Evolutionary conservation across 306 rosid species (phyloP).

Genomic region (Acacia melanoxylon): DNA sequence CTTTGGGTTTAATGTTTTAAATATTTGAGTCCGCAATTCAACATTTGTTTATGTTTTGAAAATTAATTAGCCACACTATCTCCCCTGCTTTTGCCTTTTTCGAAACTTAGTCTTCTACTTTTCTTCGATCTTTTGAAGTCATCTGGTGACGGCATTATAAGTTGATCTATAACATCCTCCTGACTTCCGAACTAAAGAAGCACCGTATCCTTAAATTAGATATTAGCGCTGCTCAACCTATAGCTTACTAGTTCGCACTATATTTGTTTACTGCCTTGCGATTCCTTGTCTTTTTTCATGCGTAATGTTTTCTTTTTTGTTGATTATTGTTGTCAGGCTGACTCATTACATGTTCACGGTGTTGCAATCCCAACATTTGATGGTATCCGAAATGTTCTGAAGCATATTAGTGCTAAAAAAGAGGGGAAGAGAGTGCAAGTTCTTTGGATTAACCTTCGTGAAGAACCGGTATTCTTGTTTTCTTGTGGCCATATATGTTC

Average conservation of each 20-base stretch:
- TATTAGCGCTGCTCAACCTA: not conserved
- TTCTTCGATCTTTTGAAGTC: not conserved
- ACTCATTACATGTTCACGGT: conserved; percentile 76
- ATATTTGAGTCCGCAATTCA: not conserved
- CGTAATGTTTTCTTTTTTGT: not conserved
- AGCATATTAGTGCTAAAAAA: conserved; percentile 65
- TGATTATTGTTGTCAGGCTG: conserved; percentile 46
- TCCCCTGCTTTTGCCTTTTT: not conserved
- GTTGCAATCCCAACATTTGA: conserved; percentile 82
- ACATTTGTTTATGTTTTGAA: not conserved
- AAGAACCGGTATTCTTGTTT: conserved; percentile 67
- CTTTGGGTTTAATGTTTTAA: not conserved
- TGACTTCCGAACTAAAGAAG: not conserved
- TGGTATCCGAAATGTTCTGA: conserved; percentile 84
- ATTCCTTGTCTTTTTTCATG: not conserved
- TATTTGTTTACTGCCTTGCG: not conserved
- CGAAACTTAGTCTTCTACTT: not conserved
- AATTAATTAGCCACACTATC: not conserved
- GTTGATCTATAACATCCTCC: not conserved
- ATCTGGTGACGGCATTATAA: not conserved
- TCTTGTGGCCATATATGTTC: not conserved
- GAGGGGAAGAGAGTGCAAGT: conserved; percentile 49
- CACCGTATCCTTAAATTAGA: not conserved
- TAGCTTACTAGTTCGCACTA: not conserved
- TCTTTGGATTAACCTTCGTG: conserved; percentile 94